phyloP scores from a whole-genome alignment of 306 rosid species.

The Gynostemma pentaphyllum region DNA sequence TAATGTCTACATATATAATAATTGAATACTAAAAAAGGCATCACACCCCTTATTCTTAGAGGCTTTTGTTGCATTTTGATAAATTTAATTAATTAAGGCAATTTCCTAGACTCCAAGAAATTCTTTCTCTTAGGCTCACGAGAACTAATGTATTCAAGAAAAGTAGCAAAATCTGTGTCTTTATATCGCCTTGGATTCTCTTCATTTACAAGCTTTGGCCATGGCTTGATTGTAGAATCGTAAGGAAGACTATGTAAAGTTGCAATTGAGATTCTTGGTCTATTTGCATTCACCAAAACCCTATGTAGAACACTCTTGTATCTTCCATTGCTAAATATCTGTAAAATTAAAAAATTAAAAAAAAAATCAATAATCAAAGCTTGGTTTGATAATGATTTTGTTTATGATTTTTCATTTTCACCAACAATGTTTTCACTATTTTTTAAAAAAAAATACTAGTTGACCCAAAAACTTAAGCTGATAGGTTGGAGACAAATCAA shows the following conservation, averaged over 20 bases:
- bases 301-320: slow-evolving; percentile 87
- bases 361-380: not conserved
- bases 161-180: slow-evolving; percentile 53
- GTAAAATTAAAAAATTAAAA: slow-evolving; percentile 1
- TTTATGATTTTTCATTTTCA: no score
- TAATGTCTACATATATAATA: no score
- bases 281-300: slow-evolving; percentile 45
- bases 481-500: no score
- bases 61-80: not conserved
- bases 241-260: slow-evolving; percentile 58
- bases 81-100: slow-evolving; percentile 7
- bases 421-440: no score
- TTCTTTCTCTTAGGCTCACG: slow-evolving; percentile 48
- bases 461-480: no score
- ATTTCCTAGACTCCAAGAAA: slow-evolving; percentile 63
- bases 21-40: not conserved
- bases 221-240: slow-evolving; percentile 35
- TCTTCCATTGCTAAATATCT: slow-evolving; percentile 87
- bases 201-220: slow-evolving; percentile 44
- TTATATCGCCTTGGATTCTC: slow-evolving; percentile 50
- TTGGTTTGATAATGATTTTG: no score
- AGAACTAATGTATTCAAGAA: slow-evolving; percentile 45
- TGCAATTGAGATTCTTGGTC: slow-evolving; percentile 53
- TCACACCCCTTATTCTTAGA: not conserved
- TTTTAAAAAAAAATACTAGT: no score